Evolutionary conservation across 2,329 filamentous ascomycete species (phyloP), one percentile per base, ranked within the genome.

Genomic region (Neoscytalidium dimidiatum): DNA sequence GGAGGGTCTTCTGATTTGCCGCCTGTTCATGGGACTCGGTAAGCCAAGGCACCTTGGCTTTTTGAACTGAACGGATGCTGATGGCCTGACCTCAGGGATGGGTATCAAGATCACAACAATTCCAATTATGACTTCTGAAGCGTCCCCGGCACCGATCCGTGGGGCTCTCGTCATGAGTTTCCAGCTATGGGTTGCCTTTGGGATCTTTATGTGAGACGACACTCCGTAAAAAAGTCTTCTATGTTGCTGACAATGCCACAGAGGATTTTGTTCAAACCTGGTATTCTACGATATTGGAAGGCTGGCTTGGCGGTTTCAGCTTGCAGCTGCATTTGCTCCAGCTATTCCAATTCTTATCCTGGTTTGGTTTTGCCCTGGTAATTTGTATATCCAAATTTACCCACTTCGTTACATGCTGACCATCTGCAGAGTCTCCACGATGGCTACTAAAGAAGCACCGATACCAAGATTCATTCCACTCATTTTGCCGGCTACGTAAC

Each of bases 151-250:
- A 35, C 69, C 67, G 1, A 77, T 80, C 51, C 73, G 79, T n/a
- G 79, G 78, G n/a, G 80, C 77, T 14, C 69, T 83, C 0, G 80
- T 80, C 28, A 82, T 81, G 79, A 74, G 73, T 38, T 83, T 79
- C 79, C 79, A 82, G 60, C 73, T 81, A 46, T 79, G 76, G 76
- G 76, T 74, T 0, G 73, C 75, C 2, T 77, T 82, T 60, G 81
- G 80, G 1, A 82, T 82, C 67, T 79, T 82, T 69, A 71, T 82
- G 0, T 51, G 23, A 51, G 46, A 3, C 4, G n/a, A n/a, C n/a
- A n/a, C 4, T 51, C 23, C 14, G 4, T 17, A 2, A 51, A 31
- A 6, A 11, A 0, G 13, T n/a, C 8, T 3, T 6, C 1, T 14
- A 51, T 17, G 4, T 17, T 17, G 13, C 46, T 51, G 26, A 51